Evolutionary conservation across 2,329 filamentous ascomycete genomes (phyloP), one percentile per base, ranked within the genome.

Genomic region (Chrysosporium keratinophilum): DNA sequence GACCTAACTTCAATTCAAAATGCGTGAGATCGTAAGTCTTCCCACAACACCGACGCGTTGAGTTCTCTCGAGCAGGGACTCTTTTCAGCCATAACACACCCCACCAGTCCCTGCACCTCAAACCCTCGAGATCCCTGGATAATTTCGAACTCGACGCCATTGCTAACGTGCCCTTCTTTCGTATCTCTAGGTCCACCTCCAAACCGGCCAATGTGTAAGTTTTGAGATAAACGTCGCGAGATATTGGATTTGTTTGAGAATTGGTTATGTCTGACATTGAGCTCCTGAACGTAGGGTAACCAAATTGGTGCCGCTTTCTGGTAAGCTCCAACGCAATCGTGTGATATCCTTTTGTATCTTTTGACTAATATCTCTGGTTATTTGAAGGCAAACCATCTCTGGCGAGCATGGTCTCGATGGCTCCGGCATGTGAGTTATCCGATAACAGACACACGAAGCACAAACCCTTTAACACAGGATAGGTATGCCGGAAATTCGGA

Each of bases 251-350:
- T 33, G 17, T 17, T 45, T 56, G 49, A 53, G 54, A 52, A 47
- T 45, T 47, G 28, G 20, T 57, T 60, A 60, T 56, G 63, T 58
- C 78, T 69, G 55, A 57, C 60, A 57, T 56, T 42, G 56, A 47
- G 37, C 42, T 33, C 57, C 50, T 61, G 66, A 58, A 59, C 54
- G 65, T 68, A 96, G 91, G 93, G 93, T 83, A 98, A 98, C 87
- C 93, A 98, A 88, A 95, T 97, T 67, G 93, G 93, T 91, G 93
- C 93, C 81, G 93, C 93, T 78, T 98, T 98, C 83, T 98, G 93
- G 85, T 88, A 76, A 65, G 82, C 78, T 45, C 41, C 43, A 41
- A n/a, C 20, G 28, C 11, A 23, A 49, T n/a, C 9, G 14, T 19
- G 5, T 7, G 34, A 23, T n/a, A 20, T 7, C 23, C 20, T 7